A percentile compares a stretch with the other conserved stretches of the same genome.
phyloP scores from a whole-genome alignment of 2,329 filamentous ascomycete genomes.

The Pyricularia grisea region DNA sequence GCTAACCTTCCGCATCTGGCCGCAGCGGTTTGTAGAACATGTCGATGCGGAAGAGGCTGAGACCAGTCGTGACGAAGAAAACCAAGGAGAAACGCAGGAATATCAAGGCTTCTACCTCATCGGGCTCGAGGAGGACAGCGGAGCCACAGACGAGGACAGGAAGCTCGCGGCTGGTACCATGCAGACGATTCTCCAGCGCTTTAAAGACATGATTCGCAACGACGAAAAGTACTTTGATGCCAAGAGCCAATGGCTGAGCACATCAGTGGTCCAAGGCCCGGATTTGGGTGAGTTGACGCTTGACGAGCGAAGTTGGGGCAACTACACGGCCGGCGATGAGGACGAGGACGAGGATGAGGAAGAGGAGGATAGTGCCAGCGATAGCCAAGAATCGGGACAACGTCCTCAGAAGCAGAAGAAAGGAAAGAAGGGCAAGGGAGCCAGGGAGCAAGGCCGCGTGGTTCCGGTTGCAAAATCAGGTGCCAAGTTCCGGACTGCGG shows the following conservation, averaged over 20 bases:
- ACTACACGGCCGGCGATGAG: conserved; percentile 29
- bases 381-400: not conserved
- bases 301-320: conserved; percentile 40
- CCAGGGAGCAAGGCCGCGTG: conserved; percentile 8
- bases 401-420: conserved; percentile 6
- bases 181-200: conserved; percentile 31
- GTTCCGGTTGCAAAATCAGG: conserved; percentile 9
- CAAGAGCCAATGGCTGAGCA: conserved; percentile 37
- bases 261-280: conserved; percentile 24
- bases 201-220: conserved; percentile 35
- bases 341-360: conserved; percentile 32
- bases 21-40: conserved; percentile 42
- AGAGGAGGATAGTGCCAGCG: conserved; percentile 23
- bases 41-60: conserved; percentile 6
- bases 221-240: conserved; percentile 40
- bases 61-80: not conserved
- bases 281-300: conserved; percentile 32
- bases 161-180: conserved; percentile 33
- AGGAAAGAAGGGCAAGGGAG: conserved; percentile 7
- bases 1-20: conserved; percentile 51
- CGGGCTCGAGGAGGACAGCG: conserved; percentile 33
- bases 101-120: conserved; percentile 54
- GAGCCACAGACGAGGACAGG: conserved; percentile 27
- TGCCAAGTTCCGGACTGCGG: conserved; percentile 43
- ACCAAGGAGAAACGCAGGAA: conserved; percentile 24